These are phyloP conservation scores for Lathyrus sativus DNA, from an alignment of 306 rosid species.

Conservation along the genomic window DNA sequence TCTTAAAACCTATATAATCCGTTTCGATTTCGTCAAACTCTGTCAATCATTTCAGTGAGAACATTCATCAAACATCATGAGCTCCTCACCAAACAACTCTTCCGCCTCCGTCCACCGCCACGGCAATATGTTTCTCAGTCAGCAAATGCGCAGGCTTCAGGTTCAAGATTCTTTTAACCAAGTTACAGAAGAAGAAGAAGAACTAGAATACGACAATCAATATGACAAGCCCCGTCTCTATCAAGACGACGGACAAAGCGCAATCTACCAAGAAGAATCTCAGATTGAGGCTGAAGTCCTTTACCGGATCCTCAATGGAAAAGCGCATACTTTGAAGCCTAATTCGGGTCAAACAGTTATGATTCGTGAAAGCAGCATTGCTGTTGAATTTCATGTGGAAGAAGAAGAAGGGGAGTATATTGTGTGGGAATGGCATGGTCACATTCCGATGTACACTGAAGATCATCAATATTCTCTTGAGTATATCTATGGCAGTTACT, in stretches of 20 bases:
- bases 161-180: slow-evolving; percentile 55
- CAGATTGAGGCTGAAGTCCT: slow-evolving; percentile 71
- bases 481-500: slow-evolving; percentile 88
- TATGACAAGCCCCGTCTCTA: too few relatives aligned
- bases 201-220: not conserved
- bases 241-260: not conserved
- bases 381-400: slow-evolving; percentile 82
- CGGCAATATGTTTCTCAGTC: too few relatives aligned
- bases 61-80: too few relatives aligned
- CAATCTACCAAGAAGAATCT: slow-evolving; percentile 35
- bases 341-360: slow-evolving; percentile 88
- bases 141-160: slow-evolving; percentile 55
- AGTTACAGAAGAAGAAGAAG: slow-evolving; percentile 26
- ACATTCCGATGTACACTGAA: slow-evolving; percentile 74
- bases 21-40: not conserved
- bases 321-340: slow-evolving; percentile 61
- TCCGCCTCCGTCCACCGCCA: slow-evolving; percentile 38
- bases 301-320: slow-evolving; percentile 58
- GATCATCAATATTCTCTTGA: slow-evolving; percentile 79
- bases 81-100: slow-evolving; percentile 44
- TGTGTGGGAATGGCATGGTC: too few relatives aligned
- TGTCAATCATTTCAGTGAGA: not conserved
- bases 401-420: too few relatives aligned
- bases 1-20: slow-evolving; percentile 11
- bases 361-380: slow-evolving; percentile 72